Conservation (phyloP, 495 filamentous ascomycete species). For the Aspergillus haitiensis region DNA sequence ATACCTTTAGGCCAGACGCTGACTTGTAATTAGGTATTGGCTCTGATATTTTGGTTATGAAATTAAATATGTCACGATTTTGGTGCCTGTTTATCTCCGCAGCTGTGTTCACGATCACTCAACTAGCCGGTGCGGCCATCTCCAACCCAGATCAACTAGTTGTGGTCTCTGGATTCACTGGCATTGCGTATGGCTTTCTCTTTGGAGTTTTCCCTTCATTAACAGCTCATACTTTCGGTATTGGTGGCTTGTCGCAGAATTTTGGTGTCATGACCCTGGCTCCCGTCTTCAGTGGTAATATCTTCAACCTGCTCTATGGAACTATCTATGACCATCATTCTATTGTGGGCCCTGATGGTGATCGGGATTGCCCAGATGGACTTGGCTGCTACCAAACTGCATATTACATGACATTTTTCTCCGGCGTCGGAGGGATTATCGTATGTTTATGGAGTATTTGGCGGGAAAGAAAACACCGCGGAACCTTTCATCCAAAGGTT, state of each 20-base stretch:
- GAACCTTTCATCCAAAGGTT: slow-evolving; percentile 30
- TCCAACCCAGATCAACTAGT: slow-evolving; percentile 75
- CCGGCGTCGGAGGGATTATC: slow-evolving; percentile 66
- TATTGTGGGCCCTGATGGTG: slow-evolving; percentile 63
- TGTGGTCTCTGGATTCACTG: slow-evolving; percentile 78
- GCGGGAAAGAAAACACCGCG: slow-evolving; percentile 54
- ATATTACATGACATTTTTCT: slow-evolving; percentile 78
- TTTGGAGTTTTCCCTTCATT: slow-evolving; percentile 95
- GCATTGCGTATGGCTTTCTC: slow-evolving; percentile 87
- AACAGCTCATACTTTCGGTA: slow-evolving; percentile 87
- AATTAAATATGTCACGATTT: slow-evolving; percentile 72
- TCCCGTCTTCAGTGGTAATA: slow-evolving; percentile 79
- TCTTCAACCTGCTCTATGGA: slow-evolving; percentile 87
- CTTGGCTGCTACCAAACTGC: slow-evolving; percentile 77
- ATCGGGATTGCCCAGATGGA: slow-evolving; percentile 74
- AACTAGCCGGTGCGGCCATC: slow-evolving; percentile 76
- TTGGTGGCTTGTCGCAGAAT: slow-evolving; percentile 83
- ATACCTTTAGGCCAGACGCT: neutral
- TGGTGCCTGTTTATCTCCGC: slow-evolving; percentile 85
- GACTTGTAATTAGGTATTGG: slow-evolving; percentile 63
- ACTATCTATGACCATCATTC: slow-evolving; percentile 78
- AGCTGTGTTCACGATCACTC: slow-evolving; percentile 74
- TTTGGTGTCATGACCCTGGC: slow-evolving; percentile 94
- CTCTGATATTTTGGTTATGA: slow-evolving; percentile 83
- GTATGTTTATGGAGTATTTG: slow-evolving; percentile 77